Evolutionary conservation across 1,284 basidiomycete species (phyloP), one percentile per base, ranked within the genome.

Genomic region (Puccinia brachypodii): DNA sequence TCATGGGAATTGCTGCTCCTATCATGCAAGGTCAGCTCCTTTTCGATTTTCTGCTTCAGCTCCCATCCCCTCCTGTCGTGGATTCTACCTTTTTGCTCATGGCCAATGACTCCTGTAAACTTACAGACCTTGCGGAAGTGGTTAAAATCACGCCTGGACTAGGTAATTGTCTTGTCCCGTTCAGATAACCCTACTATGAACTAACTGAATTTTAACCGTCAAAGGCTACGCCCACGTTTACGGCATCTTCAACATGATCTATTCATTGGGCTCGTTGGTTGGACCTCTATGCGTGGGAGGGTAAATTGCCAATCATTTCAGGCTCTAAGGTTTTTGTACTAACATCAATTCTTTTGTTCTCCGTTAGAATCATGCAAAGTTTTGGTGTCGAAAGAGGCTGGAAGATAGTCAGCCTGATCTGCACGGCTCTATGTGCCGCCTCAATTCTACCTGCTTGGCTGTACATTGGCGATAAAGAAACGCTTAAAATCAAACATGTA

Each of bases 151-250:
- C 68, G 8, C 68, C 68, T 0, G 78, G 68, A 25, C 42, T 80
- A 44, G 78, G 78, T 73, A 80, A 33, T 33, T 16, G 47, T 72
- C 33, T 50, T 3, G 19, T 11, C 2, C 31, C 1, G 6, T n/a
- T 3, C 25, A 72, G 9, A 73, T 25, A 56, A n/a, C 31, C 13
- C 3, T 13, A 62, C 25, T 22, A 6, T 3, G 7, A 14, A 64
- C 31, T 64, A 36, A 56, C 53, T 56, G 19, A 3, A 53, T 62
- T 62, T 19, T 16, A 6, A 40, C 19, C 2, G 22, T 64, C 47
- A 4, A 16, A 80, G 78, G 78, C 47, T 80, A 47, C 50, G 78
- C 69, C 19, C 78, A 80, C 58, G 78, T 80, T 1, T 80, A 80
- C 38, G 53, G 68, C 7, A 80, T 80, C 8, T 80, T 80, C 28